phyloP scores from a whole-genome alignment of 371 early-diverging fungal genomes.

The Synchytrium microbalum region DNA sequence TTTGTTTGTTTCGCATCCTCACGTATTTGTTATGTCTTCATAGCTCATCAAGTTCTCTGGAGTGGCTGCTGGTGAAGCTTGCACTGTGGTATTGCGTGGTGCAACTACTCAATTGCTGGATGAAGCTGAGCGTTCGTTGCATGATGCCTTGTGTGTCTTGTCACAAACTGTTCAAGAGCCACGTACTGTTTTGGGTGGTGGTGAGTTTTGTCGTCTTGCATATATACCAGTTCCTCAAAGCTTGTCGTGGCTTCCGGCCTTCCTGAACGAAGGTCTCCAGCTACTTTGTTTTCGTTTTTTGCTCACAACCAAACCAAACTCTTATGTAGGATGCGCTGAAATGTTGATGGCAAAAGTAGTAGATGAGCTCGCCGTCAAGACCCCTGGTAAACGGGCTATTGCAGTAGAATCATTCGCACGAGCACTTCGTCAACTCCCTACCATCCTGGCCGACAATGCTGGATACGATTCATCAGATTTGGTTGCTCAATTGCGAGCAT shows the following conservation, averaged over 20 bases:
- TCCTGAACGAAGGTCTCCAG: too few relatives aligned
- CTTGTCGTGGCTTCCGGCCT: too few relatives aligned
- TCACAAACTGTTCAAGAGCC: conserved; percentile 93
- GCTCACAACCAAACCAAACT: background rate
- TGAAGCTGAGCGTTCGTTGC: conserved; percentile 98
- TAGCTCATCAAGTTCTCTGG: conserved; percentile 94
- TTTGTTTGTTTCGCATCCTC: background rate
- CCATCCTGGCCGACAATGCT: conserved; percentile 97
- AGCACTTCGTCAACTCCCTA: conserved; percentile 95
- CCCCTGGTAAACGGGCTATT: conserved; percentile 93
- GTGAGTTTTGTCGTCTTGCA: too few relatives aligned
- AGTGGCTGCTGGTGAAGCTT: conserved; percentile 92
- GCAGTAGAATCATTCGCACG: conserved; percentile 95
- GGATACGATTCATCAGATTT: conserved; percentile 96
- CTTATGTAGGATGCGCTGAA: conserved; percentile 75
- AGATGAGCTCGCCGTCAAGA: conserved; percentile 83
- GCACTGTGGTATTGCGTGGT: conserved; percentile 97
- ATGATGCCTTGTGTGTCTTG: conserved; percentile 98
- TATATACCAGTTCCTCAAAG: too few relatives aligned
- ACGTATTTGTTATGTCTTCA: conserved; percentile 1
- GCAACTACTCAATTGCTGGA: conserved; percentile 96
- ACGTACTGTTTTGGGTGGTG: conserved; percentile 96
- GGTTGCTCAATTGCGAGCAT: conserved; percentile 84
- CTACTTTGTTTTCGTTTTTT: too few relatives aligned
- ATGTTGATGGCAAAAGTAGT: conserved; percentile 96